phyloP scores from a whole-genome alignment of 495 filamentous ascomycete species.

The Xylaria venustula region DNA sequence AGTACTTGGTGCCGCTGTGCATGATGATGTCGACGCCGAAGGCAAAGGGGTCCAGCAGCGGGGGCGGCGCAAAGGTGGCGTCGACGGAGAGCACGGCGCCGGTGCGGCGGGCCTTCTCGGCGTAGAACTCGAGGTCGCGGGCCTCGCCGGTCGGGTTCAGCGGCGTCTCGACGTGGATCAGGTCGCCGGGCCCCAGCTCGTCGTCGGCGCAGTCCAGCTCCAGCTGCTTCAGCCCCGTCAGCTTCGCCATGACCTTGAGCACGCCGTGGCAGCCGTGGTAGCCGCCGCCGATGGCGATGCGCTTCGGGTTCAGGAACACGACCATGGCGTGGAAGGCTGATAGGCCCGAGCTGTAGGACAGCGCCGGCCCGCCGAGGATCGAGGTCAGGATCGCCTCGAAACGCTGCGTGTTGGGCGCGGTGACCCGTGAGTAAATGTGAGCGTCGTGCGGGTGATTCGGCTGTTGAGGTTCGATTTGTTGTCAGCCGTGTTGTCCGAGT shows the following conservation, averaged over 20 bases:
- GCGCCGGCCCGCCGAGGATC: constrained; percentile 63
- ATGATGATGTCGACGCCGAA: constrained; percentile 81
- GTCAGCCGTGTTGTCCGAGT: not conserved
- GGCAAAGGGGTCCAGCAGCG: constrained; percentile 78
- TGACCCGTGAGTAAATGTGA: constrained; percentile 78
- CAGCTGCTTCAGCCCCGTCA: constrained; percentile 68
- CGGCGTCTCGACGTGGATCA: constrained; percentile 90
- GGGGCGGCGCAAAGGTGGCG: constrained; percentile 89
- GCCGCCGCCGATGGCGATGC: constrained; percentile 73
- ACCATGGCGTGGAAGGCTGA: constrained; percentile 83
- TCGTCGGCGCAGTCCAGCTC: constrained; percentile 51
- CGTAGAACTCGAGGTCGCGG: constrained; percentile 65
- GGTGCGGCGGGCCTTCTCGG: constrained; percentile 63
- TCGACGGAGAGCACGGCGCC: constrained; percentile 84
- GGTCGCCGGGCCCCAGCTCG: constrained; percentile 67
- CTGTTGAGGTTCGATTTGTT: constrained; percentile 25
- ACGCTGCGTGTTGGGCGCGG: constrained; percentile 73
- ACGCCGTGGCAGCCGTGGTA: constrained; percentile 96
- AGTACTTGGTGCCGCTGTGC: constrained; percentile 92
- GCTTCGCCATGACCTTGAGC: constrained; percentile 63
- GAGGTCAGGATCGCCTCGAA: constrained; percentile 76
- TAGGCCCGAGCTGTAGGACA: constrained; percentile 83
- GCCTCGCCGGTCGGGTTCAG: constrained; percentile 86
- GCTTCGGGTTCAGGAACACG: constrained; percentile 71
- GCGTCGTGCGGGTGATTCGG: constrained; percentile 38